Evolutionary conservation across 257 asterid genomes (phyloP), one percentile per base, ranked within the genome.

Genomic region (Petunia axillaris): DNA sequence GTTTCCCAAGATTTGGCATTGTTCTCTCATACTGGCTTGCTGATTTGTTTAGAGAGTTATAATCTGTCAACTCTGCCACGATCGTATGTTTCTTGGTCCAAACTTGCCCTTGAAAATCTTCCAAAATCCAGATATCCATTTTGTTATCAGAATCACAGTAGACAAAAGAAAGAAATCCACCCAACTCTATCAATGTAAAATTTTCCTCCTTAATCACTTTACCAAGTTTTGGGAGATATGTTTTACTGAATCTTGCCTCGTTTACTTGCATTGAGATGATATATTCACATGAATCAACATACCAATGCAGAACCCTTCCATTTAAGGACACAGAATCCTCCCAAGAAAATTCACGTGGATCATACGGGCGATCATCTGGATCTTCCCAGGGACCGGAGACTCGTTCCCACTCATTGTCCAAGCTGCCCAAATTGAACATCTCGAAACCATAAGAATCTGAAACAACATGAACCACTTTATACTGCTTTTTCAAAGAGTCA

Each of bases 31-130:
- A 6, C 1, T 55, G 39, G 0, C 60, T 38, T 1, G 35, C 13
- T 6, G 50, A 35, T 6, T 48, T 25, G 58, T 58, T 4, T 1
- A 60, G 68, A 41, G 8, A 59, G 48, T 50, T 4, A 7, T 60
- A 70, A 7, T 83, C 48, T 16, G 54, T 16, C 25, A 10, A 44
- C 44, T 73, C 60, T 39, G 52, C 16, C 2, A 6, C 9, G 16
- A 80, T 65, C 16, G 81, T 83, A 13, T 75, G 79, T 65, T 75
- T 80, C 81, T 83, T 83, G 16, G 9, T 75, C 84, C 76, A 83
- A n/a, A 52, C 5, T n/a, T 76, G 79, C 39, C 43, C 54, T n/a
- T 57, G 36, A 6, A 64, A 54, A 16, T 83, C 85, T 4, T 83
- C 79, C 81, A 75, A 46, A 54, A 58, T 58, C 82, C 79, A 80